phyloP scores from a whole-genome alignment of 2,329 filamentous ascomycete genomes.

The Phaeoacremonium minimum region DNA sequence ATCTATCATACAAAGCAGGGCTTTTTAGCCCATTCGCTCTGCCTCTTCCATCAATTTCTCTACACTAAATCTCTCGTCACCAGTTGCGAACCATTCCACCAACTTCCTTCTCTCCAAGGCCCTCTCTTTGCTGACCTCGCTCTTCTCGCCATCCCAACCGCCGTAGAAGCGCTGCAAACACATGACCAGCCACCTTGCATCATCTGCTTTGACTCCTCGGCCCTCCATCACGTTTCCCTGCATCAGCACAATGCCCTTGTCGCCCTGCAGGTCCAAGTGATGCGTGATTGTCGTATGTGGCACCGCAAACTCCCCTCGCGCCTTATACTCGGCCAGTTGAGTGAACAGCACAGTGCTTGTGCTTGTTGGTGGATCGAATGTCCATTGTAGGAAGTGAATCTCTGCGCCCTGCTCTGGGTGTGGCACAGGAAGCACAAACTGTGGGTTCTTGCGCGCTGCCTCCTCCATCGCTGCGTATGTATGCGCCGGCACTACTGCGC shows the following conservation, averaged over 20 bases:
- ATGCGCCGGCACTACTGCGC: slow-evolving; percentile 70
- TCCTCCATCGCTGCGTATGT: slow-evolving; percentile 71
- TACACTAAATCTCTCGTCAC: slow-evolving; percentile 75
- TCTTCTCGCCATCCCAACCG: slow-evolving; percentile 47
- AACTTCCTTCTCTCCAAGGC: slow-evolving; percentile 62
- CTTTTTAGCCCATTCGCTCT: slow-evolving; percentile 65
- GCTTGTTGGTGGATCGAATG: slow-evolving; percentile 65
- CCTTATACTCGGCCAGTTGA: slow-evolving; percentile 87
- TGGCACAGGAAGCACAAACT: slow-evolving; percentile 87
- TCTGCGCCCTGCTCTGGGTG: slow-evolving; percentile 68
- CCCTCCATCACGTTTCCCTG: slow-evolving; percentile 76
- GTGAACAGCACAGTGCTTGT: slow-evolving; percentile 86
- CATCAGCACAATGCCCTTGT: slow-evolving; percentile 78
- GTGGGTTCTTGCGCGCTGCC: slow-evolving; percentile 70
- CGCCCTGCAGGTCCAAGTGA: slow-evolving; percentile 72
- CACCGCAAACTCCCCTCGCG: slow-evolving; percentile 81
- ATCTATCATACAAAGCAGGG: no score
- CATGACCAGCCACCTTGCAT: slow-evolving; percentile 88
- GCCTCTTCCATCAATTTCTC: slow-evolving; percentile 85
- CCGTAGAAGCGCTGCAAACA: slow-evolving; percentile 94
- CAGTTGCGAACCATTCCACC: slow-evolving; percentile 76
- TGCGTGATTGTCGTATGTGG: slow-evolving; percentile 95
- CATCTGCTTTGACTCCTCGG: slow-evolving; percentile 70
- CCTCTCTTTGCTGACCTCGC: slow-evolving; percentile 39
- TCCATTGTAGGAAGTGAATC: slow-evolving; percentile 96